phyloP scores from a whole-genome alignment of 2,329 filamentous ascomycete species.

The Penicillium occitanis region DNA sequence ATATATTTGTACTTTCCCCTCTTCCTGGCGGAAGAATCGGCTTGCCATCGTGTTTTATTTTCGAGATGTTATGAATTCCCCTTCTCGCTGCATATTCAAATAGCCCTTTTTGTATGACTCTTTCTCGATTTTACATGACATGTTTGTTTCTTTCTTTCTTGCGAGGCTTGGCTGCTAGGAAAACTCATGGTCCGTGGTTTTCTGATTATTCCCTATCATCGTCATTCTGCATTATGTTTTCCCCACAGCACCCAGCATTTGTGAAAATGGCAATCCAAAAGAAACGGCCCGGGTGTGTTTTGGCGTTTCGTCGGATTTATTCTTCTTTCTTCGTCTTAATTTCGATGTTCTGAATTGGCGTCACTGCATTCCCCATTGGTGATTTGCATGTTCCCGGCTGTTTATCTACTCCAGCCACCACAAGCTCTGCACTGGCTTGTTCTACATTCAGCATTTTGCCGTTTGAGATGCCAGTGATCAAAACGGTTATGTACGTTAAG shows the following conservation, averaged over 20 bases:
- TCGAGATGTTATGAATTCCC: conserved; percentile 22
- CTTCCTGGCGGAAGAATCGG: conserved; percentile 17
- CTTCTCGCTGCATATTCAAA: conserved; percentile 25
- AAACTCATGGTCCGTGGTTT: conserved; percentile 1
- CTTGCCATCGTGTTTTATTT: conserved; percentile 17
- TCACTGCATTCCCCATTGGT: conserved; percentile 31
- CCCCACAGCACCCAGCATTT: conserved; percentile 33
- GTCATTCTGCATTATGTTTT: conserved; percentile 10
- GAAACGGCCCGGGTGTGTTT: conserved; percentile 34
- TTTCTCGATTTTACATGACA: conserved; percentile 33
- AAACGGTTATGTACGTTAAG: conserved; percentile 52
- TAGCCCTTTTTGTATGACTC: conserved; percentile 22
- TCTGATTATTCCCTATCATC: conserved; percentile 15
- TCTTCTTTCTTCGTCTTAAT: conserved; percentile 27
- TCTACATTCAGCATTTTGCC: conserved; percentile 31
- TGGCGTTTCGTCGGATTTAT: conserved; percentile 37
- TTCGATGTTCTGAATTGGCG: conserved; percentile 31
- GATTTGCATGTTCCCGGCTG: conserved; percentile 29
- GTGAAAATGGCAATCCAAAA: conserved; percentile 35
- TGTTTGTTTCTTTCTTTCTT: conserved; percentile 18
- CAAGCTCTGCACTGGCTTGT: conserved; percentile 39
- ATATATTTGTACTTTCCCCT: conserved; percentile 30
- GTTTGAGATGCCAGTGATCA: conserved; percentile 36
- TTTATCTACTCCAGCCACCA: conserved; percentile 29
- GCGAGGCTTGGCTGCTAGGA: conserved; percentile 19